Conservation (phyloP, 208 protist species). For the Leishmania tarentolae region DNA sequence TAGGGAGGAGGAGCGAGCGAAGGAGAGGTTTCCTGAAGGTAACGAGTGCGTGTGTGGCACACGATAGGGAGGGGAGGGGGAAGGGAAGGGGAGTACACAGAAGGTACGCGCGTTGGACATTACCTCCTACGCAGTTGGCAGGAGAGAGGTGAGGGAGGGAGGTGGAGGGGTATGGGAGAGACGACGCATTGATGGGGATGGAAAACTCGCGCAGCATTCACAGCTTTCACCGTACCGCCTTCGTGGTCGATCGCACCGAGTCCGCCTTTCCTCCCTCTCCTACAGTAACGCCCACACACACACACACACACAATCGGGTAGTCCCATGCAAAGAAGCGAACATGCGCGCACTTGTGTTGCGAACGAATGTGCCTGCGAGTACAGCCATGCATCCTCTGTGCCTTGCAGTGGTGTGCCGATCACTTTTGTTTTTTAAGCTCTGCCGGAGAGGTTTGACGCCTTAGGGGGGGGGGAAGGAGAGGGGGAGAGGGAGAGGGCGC, state of each 20-base stretch:
- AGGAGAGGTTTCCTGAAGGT: not conserved
- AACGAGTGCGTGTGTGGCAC: not conserved
- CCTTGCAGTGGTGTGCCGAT: not conserved
- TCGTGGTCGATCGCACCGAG: not conserved
- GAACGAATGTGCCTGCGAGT: not conserved
- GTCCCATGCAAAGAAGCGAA: not conserved
- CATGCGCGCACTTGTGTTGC: not conserved
- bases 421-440: not conserved
- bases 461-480: not conserved
- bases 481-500: not conserved
- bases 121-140: not conserved
- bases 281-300: not conserved
- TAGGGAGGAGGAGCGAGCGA: not conserved
- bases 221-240: not conserved
- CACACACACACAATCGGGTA: not conserved
- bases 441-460: not conserved
- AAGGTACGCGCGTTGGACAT: not conserved
- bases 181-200: not conserved
- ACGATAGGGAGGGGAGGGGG: not conserved
- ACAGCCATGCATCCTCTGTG: not conserved
- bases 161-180: not conserved
- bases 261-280: not conserved
- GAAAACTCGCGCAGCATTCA: not conserved
- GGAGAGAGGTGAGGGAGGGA: not conserved
- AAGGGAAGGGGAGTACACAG: not conserved